Evolutionary conservation across 176 grass and related monocot species (phyloP), one percentile per base, ranked within the genome.

Genomic region (Bolboschoenus planiculmis): DNA sequence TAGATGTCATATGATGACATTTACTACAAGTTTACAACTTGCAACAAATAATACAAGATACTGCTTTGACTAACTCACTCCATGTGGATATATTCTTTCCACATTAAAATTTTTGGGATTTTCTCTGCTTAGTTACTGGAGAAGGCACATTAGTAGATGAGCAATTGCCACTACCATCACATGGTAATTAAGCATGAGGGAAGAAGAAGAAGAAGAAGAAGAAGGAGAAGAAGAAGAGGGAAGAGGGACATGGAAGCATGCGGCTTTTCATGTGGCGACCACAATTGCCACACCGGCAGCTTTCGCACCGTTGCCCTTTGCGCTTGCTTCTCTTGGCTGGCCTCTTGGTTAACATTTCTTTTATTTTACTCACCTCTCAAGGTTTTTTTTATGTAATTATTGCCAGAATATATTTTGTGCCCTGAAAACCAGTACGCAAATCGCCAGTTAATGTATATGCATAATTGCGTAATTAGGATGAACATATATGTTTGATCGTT

Each of bases 221-320:
- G 11, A 13, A 13, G 54, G 36, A 4, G 62, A 58, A 21, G 67
- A 37, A 4, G 31, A 55, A 27, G 51, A 33, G 60, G 85, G 91
- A 47, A 84, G 84, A 85, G 94, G 94, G 31, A 90, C 85, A 16
- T 97, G 94, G 94, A 84, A 79, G 43, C 94, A 97, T 50, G 87
- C 94, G 9, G 91, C 89, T 30, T 91, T 91, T 86, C 91, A 97
- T 29, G 84, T 93, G 37, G 89, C 87, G 3, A 97, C 89, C 16
- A 97, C 91, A 16, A 93, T 97, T 56, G 91, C 94, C 87, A 97
- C 89, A 30, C 94, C 91, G 2, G 94, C 91, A 1, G 94, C 94
- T 36, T 97, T 93, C 5, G 91, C 89, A 1, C 94, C 91, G 39
- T 61, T 97, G 78, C 85, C 91, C 30, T 97, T 91, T 47, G 91